phyloP scores from a whole-genome alignment of 768 basidiomycete species.

The Boletus rufocinnamomeus region DNA sequence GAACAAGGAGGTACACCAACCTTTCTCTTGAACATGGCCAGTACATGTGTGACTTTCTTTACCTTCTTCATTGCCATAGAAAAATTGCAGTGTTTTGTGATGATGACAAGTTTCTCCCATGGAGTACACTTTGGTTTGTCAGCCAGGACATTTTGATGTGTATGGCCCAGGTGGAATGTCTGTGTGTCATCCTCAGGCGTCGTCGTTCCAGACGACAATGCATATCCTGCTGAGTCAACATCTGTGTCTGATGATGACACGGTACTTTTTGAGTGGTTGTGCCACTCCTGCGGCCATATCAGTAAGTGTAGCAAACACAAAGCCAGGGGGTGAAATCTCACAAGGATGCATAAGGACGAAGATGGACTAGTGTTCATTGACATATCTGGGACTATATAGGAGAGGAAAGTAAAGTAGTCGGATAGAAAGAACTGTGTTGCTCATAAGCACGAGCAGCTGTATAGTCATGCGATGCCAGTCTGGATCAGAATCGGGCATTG shows the following conservation, averaged over 20 bases:
- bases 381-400: conserved; percentile 7
- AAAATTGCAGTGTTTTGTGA: conserved; percentile 17
- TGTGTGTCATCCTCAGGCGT: conserved; percentile 34
- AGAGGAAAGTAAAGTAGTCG: neutral
- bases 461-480: neutral
- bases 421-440: neutral
- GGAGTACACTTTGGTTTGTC: conserved; percentile 3
- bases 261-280: neutral
- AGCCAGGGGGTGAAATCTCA: neutral
- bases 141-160: conserved; percentile 6
- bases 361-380: conserved; percentile 9
- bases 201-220: conserved; percentile 34
- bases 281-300: neutral
- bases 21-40: conserved; percentile 30
- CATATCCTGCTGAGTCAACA: conserved; percentile 19
- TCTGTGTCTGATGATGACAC: conserved; percentile 28
- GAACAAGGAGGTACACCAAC: conserved; percentile 8
- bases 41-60: conserved; percentile 20
- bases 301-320: neutral
- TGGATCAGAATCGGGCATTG: neutral
- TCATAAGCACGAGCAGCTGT: neutral
- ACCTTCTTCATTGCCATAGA: conserved; percentile 28
- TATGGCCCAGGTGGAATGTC: conserved; percentile 24
- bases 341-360: conserved; percentile 14
- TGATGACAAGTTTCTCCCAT: conserved; percentile 9